Conservation (phyloP, 768 basidiomycete genomes). For the Cantharellus cinnabarinus region DNA sequence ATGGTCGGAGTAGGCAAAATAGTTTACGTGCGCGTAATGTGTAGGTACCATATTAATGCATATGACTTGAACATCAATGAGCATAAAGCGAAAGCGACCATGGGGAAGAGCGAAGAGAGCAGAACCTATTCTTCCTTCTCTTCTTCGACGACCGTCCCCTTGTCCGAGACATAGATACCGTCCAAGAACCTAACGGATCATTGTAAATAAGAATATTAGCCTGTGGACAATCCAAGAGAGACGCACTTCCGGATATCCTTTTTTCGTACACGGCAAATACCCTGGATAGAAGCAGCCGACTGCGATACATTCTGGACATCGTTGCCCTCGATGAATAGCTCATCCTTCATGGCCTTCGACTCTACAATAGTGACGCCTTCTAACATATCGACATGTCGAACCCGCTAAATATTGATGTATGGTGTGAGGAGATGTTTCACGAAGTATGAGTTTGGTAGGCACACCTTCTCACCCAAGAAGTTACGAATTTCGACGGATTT, state of each 20-base stretch:
- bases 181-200: constrained; percentile 41
- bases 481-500: constrained; percentile 72
- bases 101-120: too few relatives aligned
- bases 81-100: too few relatives aligned
- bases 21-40: too few relatives aligned
- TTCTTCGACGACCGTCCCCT: constrained; percentile 31
- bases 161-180: constrained; percentile 75
- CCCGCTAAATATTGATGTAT: constrained; percentile 32
- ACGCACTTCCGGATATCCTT: constrained; percentile 87
- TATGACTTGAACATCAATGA: too few relatives aligned
- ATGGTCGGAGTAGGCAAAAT: too few relatives aligned
- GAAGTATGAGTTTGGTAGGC: constrained; percentile 6
- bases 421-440: background rate
- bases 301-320: constrained; percentile 96
- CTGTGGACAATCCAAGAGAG: background rate
- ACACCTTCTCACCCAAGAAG: constrained; percentile 84
- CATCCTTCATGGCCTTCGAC: constrained; percentile 85
- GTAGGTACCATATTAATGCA: too few relatives aligned
- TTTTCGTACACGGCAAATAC: constrained; percentile 90
- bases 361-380: constrained; percentile 66
- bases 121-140: background rate
- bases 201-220: background rate
- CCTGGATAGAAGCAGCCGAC: constrained; percentile 97
- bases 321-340: constrained; percentile 83
- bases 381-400: constrained; percentile 84